Base-by-base conservation (phyloP, 345 rosid species). In the Pugionium cornutum region DNA sequence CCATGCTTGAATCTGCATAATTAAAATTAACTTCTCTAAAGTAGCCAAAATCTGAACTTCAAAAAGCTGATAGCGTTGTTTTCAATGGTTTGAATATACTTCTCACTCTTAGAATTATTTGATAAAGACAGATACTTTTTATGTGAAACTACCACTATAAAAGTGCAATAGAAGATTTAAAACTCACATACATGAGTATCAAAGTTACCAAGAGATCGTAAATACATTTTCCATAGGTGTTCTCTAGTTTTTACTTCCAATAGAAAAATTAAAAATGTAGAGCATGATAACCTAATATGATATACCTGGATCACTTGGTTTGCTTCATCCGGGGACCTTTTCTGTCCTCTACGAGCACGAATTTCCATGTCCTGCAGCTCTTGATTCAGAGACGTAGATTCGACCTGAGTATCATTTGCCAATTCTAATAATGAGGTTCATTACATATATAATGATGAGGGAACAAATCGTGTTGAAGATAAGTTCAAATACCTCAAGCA, bases 311-410 rank as follows among this genome's bases (percentile, higher is more conserved):
- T 74, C 75, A 78, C 74, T 83, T 90, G 96, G 79, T 81, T 94
- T 78, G 96, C 88, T 66, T 94, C 97, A 49, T 94, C 99, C 25
- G 92, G 82, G 27, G 85, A 50, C 74, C 91, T 94, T 87, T 88
- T 94, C 76, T 88, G 95, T 74, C 85, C 97, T 53, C 83, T 92
- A 57, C 92, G 92, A 64, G 80, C 83, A 60, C 84, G 92, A 69
- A 81, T 81, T 80, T 88, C 95, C 95, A 86, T 81, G 71, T 94
- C 96, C 70, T 94, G 96, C 75, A 94, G 77, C 79, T 94, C 99
- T 87, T 94, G 99, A 77, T 80, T 89, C 51, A 88, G 67, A 53
- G 97, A 81, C 53, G 95, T 77, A 70, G 83, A 88, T 77, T 91
- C 99, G 45, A 84, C 91, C 99, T 94, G 79, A 74, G 59, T 62